Evolutionary conservation across 352 stramenopile species (phyloP).

Genomic region (Pythium dissotocum): DNA sequence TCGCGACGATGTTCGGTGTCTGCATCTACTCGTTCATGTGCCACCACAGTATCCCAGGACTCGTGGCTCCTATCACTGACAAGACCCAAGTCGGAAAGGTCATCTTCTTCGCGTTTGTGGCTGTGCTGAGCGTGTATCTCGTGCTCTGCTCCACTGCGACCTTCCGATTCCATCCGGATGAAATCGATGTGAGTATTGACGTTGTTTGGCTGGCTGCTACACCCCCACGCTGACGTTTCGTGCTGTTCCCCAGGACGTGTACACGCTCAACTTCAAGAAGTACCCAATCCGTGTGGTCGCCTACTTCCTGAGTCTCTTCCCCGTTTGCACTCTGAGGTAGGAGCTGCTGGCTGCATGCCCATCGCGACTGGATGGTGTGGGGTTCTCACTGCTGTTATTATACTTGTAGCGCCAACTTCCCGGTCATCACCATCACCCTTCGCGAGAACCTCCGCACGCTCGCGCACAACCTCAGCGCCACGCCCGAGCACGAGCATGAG

Average conservation of each 20-base stretch:
- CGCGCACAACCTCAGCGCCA: conserved; percentile 43
- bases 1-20: conserved; percentile 84
- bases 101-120: conserved; percentile 65
- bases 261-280: conserved; percentile 89
- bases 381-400: conserved; percentile 10
- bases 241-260: conserved; percentile 62
- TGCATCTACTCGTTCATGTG: conserved; percentile 93
- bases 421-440: conserved; percentile 85
- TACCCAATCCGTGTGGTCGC: conserved; percentile 75
- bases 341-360: not conserved
- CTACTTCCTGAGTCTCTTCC: conserved; percentile 89
- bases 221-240: not conserved
- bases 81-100: conserved; percentile 73
- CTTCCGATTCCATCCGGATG: conserved; percentile 77
- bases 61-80: conserved; percentile 81
- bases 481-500: conserved; percentile 13
- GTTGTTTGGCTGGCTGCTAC: conserved; percentile 1
- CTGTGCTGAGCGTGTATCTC: conserved; percentile 79
- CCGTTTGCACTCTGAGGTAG: conserved; percentile 84
- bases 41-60: conserved; percentile 84
- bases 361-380: not conserved
- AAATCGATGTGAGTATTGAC: conserved; percentile 62
- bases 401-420: conserved; percentile 69
- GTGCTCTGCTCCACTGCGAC: conserved; percentile 73
- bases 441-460: conserved; percentile 83